These are phyloP conservation scores for Leptodontidium sp. DNA, from an alignment of 2,329 filamentous ascomycete genomes.

Conservation along the genomic window DNA sequence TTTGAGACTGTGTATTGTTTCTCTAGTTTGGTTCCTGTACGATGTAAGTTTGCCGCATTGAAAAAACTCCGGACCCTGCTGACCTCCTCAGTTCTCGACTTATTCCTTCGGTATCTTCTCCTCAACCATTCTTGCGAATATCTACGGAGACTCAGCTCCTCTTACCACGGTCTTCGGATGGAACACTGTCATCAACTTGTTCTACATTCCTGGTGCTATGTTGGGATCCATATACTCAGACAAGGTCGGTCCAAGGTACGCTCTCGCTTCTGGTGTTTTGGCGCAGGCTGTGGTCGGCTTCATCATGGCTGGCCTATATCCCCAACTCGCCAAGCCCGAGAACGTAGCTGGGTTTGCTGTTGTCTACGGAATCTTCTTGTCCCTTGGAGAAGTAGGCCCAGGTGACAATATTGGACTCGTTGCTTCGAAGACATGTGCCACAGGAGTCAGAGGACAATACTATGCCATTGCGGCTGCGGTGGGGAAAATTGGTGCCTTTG, in stretches of 20 bases:
- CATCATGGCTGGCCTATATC: conserved; percentile 85
- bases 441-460: conserved; percentile 83
- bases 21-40: conserved; percentile 85
- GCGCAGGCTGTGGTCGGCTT: conserved; percentile 83
- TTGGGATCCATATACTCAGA: conserved; percentile 81
- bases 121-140: conserved; percentile 73
- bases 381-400: conserved; percentile 82
- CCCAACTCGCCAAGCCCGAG: conserved; percentile 67
- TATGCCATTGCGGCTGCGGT: conserved; percentile 76
- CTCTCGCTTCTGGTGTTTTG: conserved; percentile 74
- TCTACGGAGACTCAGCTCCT: conserved; percentile 65
- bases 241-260: conserved; percentile 78
- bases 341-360: conserved; percentile 81
- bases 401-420: conserved; percentile 92
- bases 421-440: conserved; percentile 87
- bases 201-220: conserved; percentile 86
- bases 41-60: conserved; percentile 57
- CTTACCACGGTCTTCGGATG: conserved; percentile 85
- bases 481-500: conserved; percentile 83
- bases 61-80: not conserved
- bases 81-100: conserved; percentile 68
- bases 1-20: conserved; percentile 73
- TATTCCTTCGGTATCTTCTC: conserved; percentile 91
- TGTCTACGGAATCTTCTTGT: conserved; percentile 80
- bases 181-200: conserved; percentile 88